Evolutionary conservation across 176 grass and related monocot species (phyloP).

Genomic region (Hordeum marinum): DNA sequence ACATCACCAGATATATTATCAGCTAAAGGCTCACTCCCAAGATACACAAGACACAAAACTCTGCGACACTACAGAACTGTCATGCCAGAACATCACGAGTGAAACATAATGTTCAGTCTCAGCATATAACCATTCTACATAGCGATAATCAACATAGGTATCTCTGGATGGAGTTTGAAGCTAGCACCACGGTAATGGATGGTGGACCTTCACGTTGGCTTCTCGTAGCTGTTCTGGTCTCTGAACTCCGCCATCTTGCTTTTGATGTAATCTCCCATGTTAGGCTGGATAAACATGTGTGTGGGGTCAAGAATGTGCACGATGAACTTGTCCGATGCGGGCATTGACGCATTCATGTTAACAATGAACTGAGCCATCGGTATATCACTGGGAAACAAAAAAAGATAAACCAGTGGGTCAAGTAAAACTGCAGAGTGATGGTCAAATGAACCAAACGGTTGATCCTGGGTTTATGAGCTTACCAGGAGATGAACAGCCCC

Average conservation of each 20-base stretch:
- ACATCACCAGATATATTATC: not conserved
- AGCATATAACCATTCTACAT: not conserved
- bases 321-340: constrained; percentile 75
- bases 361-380: constrained; percentile 94
- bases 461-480: not conserved
- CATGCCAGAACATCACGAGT: not conserved
- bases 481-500: constrained; percentile 94
- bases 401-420: not conserved
- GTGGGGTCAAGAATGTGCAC: constrained; percentile 77
- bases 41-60: not conserved
- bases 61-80: not conserved
- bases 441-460: not conserved
- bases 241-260: constrained; percentile 77
- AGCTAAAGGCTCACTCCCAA: not conserved
- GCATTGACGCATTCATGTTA: constrained; percentile 71
- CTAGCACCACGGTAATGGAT: not conserved
- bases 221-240: constrained; percentile 89
- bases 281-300: constrained; percentile 88
- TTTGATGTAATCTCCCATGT: constrained; percentile 59
- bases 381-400: constrained; percentile 43
- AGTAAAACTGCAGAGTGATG: not conserved
- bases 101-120: not conserved
- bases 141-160: not conserved
- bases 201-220: constrained; percentile 45
- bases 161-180: not conserved